Base-by-base conservation (phyloP, 2,329 filamentous ascomycete genomes). In the Exophiala dermatitidis region DNA sequence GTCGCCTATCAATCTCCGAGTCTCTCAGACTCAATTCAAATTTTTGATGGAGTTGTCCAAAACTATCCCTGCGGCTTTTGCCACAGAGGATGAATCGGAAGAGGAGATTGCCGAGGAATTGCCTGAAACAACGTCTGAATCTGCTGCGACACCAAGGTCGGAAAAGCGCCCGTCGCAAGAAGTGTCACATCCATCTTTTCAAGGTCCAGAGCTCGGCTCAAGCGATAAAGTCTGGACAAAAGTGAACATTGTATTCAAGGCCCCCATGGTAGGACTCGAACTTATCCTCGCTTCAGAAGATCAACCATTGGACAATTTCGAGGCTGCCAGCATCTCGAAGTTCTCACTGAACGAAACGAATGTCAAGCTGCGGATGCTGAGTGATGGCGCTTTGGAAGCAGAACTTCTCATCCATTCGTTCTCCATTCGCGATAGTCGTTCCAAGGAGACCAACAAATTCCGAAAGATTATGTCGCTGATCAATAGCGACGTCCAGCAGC, bases 381-480 rank as follows among this genome's bases (percentile, higher is more conserved):
- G 87, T 19, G 91, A 98, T 68, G 85, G 86, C 4, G 90, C 90
- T 0, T 71, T 98, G 38, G 93, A 98, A 68, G 90, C 90, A 2
- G 94, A 99, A 67, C 80, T 98, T 4, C 78, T 95, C 34, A 90
- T 98, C 10, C 86, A 93, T 55, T 93, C 91, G 0, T 96, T 98
- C 68, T 95, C 90, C 0, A 95, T 97, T 60, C 82, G 88, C 52
- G 93, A 99, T 68, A 96, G 86, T 59, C 84, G 94, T n/a, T 84
- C 83, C 3, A 81, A 82, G 50, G 90, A 95, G 63, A 87, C 85
- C 3, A 98, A 96, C 74, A 96, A 95, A 67, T 99, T 94, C 77
- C 83, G 90, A 47, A 94, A 91, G 68, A 96, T 98, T 72, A 97
- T 98, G 93, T 90, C 90, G 1, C 84, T 95, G 51, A 90, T 90